Evolutionary conservation across 495 filamentous ascomycete species (phyloP), one percentile per base, ranked within the genome.

Genomic region (Hypoxylon fragiforme): DNA sequence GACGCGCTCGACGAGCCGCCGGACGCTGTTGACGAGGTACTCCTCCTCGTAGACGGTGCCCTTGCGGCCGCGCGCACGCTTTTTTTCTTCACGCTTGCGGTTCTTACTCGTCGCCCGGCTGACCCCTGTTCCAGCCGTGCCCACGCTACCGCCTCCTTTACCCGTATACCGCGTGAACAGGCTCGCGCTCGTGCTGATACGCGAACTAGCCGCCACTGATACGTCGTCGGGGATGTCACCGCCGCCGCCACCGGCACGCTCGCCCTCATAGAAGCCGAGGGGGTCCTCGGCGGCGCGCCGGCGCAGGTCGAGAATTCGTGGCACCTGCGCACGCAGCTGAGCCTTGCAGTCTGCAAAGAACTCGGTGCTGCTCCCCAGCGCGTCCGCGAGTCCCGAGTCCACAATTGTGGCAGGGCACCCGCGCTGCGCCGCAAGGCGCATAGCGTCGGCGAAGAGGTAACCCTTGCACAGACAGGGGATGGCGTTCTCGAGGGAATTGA

Each of bases 11-110:
- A 95, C 82, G 31, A 97, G 75, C 28, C 94, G 75, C n/a, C 86
- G 77, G 26, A 96, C 84, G 56, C 85, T 90, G 62, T 89, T 92
- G 36, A 96, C 84, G 8, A 98, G 78, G 67, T 98, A 97, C 70
- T 97, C 94, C 68, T 97, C 94, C 64, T 98, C 94, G 66, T 97
- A 98, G 3, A 98, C 87, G 34, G 86, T 96, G 12, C 94, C 94
- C 77, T 97, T 96, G 69, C 95, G 90, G 11, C 94, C 94, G 19
- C 89, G 79, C 0, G 94, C 94, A 5, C 91, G 81, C 82, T 98
- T 98, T 62, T 95, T 85, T 77, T 98, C 94, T 68, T 97, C 94
- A 12, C 89, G 76, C 12, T 84, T 77, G 12, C 90, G 81, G 52
- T 92, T 96, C 75, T 90, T 91, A 42, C 83, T 86, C 21, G 90